Base-by-base conservation (phyloP, 2,329 filamentous ascomycete genomes). In the Albifimbria verrucaria region DNA sequence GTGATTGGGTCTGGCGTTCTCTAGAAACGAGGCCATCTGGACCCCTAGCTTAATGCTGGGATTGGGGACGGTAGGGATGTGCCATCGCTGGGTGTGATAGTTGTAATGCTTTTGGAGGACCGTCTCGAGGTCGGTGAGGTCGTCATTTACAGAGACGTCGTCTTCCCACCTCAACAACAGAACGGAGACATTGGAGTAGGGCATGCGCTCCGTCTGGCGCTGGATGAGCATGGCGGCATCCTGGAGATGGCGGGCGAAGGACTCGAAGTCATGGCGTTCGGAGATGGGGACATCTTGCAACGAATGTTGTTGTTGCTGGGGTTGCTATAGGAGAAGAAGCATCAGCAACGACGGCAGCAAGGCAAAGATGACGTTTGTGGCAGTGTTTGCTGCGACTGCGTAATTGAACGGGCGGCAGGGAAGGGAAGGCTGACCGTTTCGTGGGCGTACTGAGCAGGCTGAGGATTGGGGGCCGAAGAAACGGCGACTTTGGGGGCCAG, bases 191-290 rank as follows among this genome's bases (percentile, higher is more conserved):
- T 77, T 78, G 18, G 72, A 76, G 58, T 87, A 85, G 5, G 77
- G 77, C 3, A 77, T 75, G 53, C 76, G 77, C 62, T 85, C 80
- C 45, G 81, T 81, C 68, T 86, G 83, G 57, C 81, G 77, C 65
- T 85, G 82, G 59, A 87, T 85, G 62, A 85, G 74, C 78, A 86
- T 85, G 58, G 84, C 83, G 48, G 83, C 84, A 77, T 87, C 84
- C 65, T 87, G 84, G 44, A 87, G 77, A 70, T 87, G 84, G 46
- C 83, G 78, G 55, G 83, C 84, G 64, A 87, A 87, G 50, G 81
- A 78, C 68, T 87, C 84, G 69, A 87, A 87, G 62, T 86, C 83
- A 68, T 82, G 77, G 59, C 80, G 77, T 61, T 83, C 77, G 52
- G 68, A 64, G 60, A 66, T 52, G 22, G 72, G 66, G 52, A 69